These are phyloP conservation scores for Straminergon stramineum DNA, from an alignment of 225 moss, liverwort and hornwort species.

Conservation along the genomic window DNA sequence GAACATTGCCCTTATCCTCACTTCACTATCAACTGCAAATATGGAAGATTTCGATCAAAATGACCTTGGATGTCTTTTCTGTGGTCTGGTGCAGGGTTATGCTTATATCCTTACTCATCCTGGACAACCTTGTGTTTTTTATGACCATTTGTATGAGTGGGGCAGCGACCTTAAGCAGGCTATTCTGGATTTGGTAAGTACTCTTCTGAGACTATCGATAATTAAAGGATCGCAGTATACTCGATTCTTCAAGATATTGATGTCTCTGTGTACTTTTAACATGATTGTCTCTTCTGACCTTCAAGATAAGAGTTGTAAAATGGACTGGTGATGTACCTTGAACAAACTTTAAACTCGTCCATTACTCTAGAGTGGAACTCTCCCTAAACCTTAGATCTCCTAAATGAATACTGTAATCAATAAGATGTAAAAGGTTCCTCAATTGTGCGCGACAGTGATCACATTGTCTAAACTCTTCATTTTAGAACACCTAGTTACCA, in stretches of 20 bases:
- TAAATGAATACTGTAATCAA: background rate
- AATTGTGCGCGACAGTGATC: background rate
- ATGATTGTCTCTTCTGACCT: background rate
- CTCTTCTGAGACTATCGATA: background rate
- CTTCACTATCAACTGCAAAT: background rate
- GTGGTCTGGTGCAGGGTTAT: constrained; percentile 54
- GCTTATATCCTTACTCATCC: constrained; percentile 91
- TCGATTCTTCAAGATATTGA: background rate
- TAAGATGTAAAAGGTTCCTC: background rate
- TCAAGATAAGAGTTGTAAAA: background rate
- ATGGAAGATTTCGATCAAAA: background rate
- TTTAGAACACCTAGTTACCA: background rate
- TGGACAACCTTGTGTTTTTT: constrained; percentile 86
- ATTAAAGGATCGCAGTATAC: background rate
- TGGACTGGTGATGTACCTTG: background rate
- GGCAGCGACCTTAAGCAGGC: constrained; percentile 39
- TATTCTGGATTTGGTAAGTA: constrained; percentile 59
- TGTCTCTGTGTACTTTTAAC: background rate
- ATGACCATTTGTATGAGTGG: constrained; percentile 94
- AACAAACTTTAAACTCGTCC: background rate
- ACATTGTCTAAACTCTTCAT: background rate
- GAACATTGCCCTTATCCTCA: background rate
- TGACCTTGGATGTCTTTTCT: background rate
- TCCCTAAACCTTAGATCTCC: background rate
- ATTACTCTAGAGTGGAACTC: background rate